Percentiles rank a stretch among this genome's conserved stretches.
phyloP scores from a whole-genome alignment of 495 filamentous ascomycete species.

The Aspergillus diversus region DNA sequence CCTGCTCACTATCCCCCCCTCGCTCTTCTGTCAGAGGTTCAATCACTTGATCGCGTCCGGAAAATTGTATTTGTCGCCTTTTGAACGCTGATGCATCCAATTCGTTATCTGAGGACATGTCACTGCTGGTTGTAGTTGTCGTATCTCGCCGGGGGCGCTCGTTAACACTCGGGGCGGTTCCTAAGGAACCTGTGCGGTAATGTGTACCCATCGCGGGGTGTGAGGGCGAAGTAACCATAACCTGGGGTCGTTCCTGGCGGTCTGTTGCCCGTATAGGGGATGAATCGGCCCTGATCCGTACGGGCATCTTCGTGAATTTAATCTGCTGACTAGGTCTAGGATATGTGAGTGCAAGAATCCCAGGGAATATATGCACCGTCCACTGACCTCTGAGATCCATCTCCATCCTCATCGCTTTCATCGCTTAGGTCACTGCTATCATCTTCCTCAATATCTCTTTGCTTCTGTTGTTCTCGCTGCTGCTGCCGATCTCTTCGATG shows the following conservation, averaged over 20 bases:
- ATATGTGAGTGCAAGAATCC: conserved; percentile 24
- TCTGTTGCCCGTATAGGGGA: conserved; percentile 74
- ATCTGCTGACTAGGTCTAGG: conserved; percentile 75
- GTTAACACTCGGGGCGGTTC: conserved; percentile 67
- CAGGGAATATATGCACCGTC: neutral
- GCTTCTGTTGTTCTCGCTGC: conserved; percentile 58
- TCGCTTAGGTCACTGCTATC: conserved; percentile 97
- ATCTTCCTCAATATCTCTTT: conserved; percentile 87
- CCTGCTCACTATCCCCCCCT: conserved; percentile 61
- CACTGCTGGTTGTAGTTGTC: conserved; percentile 87
- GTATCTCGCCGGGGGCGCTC: conserved; percentile 80
- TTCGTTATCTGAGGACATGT: conserved; percentile 90
- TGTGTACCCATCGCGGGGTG: conserved; percentile 51
- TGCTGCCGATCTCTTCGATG: conserved; percentile 46
- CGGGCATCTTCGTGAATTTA: conserved; percentile 91
- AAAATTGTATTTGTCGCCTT: conserved; percentile 60
- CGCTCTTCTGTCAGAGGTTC: conserved; percentile 61
- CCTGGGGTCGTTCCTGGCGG: conserved; percentile 53
- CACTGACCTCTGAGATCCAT: conserved; percentile 50
- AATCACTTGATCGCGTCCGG: conserved; percentile 53
- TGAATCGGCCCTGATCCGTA: conserved; percentile 83
- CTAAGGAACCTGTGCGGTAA: conserved; percentile 72
- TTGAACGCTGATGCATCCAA: conserved; percentile 70
- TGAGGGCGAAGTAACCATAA: conserved; percentile 59
- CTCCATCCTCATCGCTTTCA: conserved; percentile 89